A percentile compares a stretch with the other conserved stretches of the same genome.
phyloP scores from a whole-genome alignment of 2,329 filamentous ascomycete genomes.

The Hypoxylon sp. region DNA sequence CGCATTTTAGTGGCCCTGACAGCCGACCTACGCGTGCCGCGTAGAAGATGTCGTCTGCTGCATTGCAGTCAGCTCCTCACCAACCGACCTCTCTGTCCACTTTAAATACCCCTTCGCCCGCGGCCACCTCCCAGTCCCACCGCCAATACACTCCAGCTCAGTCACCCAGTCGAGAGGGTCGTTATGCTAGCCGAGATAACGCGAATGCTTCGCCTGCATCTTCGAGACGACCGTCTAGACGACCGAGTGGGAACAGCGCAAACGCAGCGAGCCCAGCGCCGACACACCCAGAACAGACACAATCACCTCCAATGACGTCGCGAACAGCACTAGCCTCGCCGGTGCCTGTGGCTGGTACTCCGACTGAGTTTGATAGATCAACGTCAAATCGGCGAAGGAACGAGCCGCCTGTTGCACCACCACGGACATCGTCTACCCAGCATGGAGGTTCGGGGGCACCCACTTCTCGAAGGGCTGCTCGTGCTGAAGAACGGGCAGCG shows the following conservation, averaged over 20 bases:
- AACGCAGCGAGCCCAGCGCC: conserved; percentile 48
- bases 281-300: conserved; percentile 53
- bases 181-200: conserved; percentile 68
- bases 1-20: conserved; percentile 14
- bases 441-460: conserved; percentile 58
- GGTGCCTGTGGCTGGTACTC: conserved; percentile 58
- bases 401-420: conserved; percentile 81
- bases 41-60: conserved; percentile 74
- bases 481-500: conserved; percentile 62
- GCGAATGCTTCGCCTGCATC: conserved; percentile 65
- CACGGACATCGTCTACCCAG: conserved; percentile 84
- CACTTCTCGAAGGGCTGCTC: conserved; percentile 62
- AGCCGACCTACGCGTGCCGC: conserved; percentile 49
- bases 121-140: conserved; percentile 62
- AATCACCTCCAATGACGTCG: conserved; percentile 63
- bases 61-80: conserved; percentile 72
- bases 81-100: conserved; percentile 65
- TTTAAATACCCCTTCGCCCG: conserved; percentile 63
- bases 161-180: conserved; percentile 69
- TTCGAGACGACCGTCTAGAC: conserved; percentile 68
- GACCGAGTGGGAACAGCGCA: conserved; percentile 66
- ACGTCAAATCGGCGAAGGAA: conserved; percentile 69
- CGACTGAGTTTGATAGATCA: conserved; percentile 61
- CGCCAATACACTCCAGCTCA: conserved; percentile 68
- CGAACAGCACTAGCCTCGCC: conserved; percentile 63